Evolutionary conservation across 306 rosid species (phyloP), one percentile per base, ranked within the genome.

Genomic region (Vigna hirtella): DNA sequence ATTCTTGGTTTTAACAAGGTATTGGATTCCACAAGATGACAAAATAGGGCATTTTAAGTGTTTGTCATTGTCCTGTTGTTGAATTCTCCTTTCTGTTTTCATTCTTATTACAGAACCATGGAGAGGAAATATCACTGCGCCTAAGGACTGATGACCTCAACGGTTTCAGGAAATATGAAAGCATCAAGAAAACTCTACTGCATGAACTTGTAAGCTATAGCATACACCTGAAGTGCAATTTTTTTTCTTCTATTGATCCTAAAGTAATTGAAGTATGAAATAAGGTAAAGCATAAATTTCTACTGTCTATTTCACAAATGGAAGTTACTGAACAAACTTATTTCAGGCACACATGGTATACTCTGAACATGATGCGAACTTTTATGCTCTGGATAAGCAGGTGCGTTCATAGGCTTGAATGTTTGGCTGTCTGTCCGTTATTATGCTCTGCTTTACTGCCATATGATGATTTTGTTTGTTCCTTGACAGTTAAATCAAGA

Each of bases 61-160:
- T 24, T 71, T 17, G 38, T 3, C 26, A 53, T 50, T 62, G 20
- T 79, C 45, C 52, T 55, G 13, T 76, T 72, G 72, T 76, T 80
- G 52, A 55, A 42, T 40, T 53, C 34, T 55, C 59, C 17, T 45
- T 36, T 52, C 40, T 70, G 22, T 77, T 78, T 73, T 49, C 50
- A 64, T 71, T 68, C 72, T 61, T 83, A 20, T 57, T 66, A 22
- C 90, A 92, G 98, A 92, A 89, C 79, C 83, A 70, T 12, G 98
- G 98, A 59, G 98, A 95, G 89, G 98, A 92, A 86, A 95, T 95
- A 86, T 95, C 98, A 59, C 80, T 95, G 83, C 93, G 96, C 55
- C 98, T 95, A 83, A 91, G 98, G 62, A 95, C 98, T 4, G 98
- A 95, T 81, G 98, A 95, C 80, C 90, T 95, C 74, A 91, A 84